Conservation (phyloP, 2,329 filamentous ascomycete genomes). For the Monosporascus cannonballus region DNA sequence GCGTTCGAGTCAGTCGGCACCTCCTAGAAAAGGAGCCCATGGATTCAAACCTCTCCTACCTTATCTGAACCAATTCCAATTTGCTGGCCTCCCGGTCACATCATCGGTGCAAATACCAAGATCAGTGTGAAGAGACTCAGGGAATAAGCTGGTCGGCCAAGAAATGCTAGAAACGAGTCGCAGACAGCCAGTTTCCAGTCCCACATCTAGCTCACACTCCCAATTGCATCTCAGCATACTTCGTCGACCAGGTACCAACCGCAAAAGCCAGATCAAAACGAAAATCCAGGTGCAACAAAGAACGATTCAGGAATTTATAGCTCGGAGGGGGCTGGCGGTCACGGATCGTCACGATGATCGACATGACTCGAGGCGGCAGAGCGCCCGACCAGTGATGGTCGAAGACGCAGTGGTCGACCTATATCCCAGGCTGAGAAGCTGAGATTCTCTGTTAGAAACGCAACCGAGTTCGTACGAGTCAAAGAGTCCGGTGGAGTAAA, state of each 20-base stretch:
- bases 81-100: conserved; percentile 51
- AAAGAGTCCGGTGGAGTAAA: background rate
- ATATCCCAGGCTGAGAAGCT: background rate
- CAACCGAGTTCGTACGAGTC: background rate
- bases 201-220: conserved; percentile 19
- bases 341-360: conserved; percentile 1
- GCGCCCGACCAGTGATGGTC: conserved; percentile 1
- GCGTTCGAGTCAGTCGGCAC: conserved; percentile 29
- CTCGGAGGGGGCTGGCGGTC: conserved; percentile 14
- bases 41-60: conserved; percentile 43
- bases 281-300: conserved; percentile 8
- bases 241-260: conserved; percentile 9
- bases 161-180: conserved; percentile 3
- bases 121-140: conserved; percentile 10
- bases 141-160: conserved; percentile 11
- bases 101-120: conserved; percentile 37
- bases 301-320: conserved; percentile 19
- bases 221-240: conserved; percentile 7
- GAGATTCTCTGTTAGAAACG: background rate
- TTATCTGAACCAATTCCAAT: conserved; percentile 46
- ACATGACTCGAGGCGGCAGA: conserved; percentile 3
- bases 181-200: conserved; percentile 16
- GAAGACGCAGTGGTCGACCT: conserved; percentile 7
- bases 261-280: conserved; percentile 8
- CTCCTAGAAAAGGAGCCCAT: conserved; percentile 15